Evolutionary conservation across 352 stramenopile species (phyloP).

Genomic region (Globisporangium spiculum): DNA sequence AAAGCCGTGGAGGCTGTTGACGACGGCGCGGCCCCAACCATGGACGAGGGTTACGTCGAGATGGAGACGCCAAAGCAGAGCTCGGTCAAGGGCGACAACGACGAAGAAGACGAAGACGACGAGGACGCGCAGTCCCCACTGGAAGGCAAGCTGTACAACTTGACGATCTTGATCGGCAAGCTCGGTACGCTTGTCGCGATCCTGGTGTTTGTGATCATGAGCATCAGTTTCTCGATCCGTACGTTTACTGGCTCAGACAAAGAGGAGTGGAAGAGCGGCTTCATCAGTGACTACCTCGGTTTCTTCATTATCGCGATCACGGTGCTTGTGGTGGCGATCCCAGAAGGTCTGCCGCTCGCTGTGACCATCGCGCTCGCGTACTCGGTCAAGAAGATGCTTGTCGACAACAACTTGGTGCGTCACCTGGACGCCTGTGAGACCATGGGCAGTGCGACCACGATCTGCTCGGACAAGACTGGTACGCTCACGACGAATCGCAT

Average conservation of each 20-base stretch:
- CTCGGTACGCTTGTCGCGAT: slow-evolving; percentile 47
- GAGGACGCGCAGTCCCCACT: slow-evolving; percentile 49
- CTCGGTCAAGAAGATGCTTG: slow-evolving; percentile 88
- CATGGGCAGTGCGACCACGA: slow-evolving; percentile 90
- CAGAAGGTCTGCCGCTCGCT: slow-evolving; percentile 95
- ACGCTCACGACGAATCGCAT: slow-evolving; percentile 96
- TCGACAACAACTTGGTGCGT: slow-evolving; percentile 87
- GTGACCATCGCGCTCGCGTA: slow-evolving; percentile 96
- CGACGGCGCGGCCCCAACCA: slow-evolving; percentile 13
- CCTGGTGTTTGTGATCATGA: slow-evolving; percentile 62
- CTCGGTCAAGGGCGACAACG: slow-evolving; percentile 12
- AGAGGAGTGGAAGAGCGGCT: slow-evolving; percentile 30
- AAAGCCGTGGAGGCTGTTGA: slow-evolving; percentile 26
- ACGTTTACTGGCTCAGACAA: slow-evolving; percentile 29
- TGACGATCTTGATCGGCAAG: slow-evolving; percentile 65
- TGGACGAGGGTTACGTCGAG: slow-evolving; percentile 40
- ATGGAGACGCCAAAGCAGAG: slow-evolving; percentile 50
- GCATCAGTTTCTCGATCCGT: slow-evolving; percentile 43
- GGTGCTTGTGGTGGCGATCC: slow-evolving; percentile 93
- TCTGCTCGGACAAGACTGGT: slow-evolving; percentile 95
- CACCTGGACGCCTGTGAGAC: slow-evolving; percentile 86
- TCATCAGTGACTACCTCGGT: slow-evolving; percentile 39
- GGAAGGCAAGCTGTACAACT: slow-evolving; percentile 56
- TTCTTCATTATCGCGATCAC: slow-evolving; percentile 81
- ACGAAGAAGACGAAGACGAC: slow-evolving; percentile 23